Evolutionary conservation across 2,329 filamentous ascomycete genomes (phyloP).

Genomic region (Fusarium zealandicum): DNA sequence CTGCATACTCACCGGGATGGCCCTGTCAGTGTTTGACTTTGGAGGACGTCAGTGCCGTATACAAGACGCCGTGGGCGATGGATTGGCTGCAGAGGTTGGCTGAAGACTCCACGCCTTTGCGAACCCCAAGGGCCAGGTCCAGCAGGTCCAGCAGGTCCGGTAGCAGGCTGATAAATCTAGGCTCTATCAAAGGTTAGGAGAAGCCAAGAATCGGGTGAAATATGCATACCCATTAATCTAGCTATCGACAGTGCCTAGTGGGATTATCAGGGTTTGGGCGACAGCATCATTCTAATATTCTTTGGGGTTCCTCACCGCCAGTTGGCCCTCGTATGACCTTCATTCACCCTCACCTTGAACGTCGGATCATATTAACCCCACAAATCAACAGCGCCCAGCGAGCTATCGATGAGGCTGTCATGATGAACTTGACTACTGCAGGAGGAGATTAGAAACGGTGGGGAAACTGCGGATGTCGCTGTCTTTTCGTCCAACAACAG

Average conservation of each 20-base stretch:
- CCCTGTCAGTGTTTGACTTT: constrained; percentile 14
- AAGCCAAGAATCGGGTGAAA: constrained; percentile 26
- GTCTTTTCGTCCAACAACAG: constrained; percentile 1
- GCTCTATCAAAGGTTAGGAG: constrained; percentile 17
- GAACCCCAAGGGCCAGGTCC: constrained; percentile 7
- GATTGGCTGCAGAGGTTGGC: constrained; percentile 18
- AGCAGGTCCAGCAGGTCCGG: neutral
- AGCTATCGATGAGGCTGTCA: constrained; percentile 26
- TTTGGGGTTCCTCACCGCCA: constrained; percentile 35
- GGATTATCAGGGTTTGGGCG: constrained; percentile 18
- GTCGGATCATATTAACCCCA: constrained; percentile 22
- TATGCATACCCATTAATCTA: constrained; percentile 34
- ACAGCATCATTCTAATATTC: constrained; percentile 23
- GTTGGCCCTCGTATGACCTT: constrained; percentile 28
- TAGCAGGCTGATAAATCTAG: constrained; percentile 7
- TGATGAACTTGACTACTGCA: constrained; percentile 31
- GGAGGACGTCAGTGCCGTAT: constrained; percentile 4
- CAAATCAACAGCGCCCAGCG: constrained; percentile 13
- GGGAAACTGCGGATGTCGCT: constrained; percentile 6
- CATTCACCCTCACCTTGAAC: constrained; percentile 14
- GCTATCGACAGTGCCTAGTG: constrained; percentile 21
- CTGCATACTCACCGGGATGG: constrained; percentile 22
- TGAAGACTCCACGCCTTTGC: constrained; percentile 25
- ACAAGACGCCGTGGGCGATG: constrained; percentile 13
- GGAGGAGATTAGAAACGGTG: constrained; percentile 31